Percentiles rank a stretch among this genome's conserved stretches.
phyloP scores from a whole-genome alignment of 495 filamentous ascomycete species.

The Chaetomium fimeti region DNA sequence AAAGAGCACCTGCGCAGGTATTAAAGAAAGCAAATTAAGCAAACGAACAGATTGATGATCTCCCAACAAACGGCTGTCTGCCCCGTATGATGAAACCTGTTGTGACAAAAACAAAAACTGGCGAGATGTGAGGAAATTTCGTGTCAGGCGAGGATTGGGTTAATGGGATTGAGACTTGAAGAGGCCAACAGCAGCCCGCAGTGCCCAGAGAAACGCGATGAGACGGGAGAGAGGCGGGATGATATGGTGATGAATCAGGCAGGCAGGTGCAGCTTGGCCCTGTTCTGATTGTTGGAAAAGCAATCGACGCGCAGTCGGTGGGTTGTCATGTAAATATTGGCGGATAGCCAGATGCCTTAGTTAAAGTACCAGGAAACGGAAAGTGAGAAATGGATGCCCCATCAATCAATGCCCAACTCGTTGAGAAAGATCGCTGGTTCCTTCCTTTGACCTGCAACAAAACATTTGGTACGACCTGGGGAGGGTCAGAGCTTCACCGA shows the following conservation, averaged over 20 bases:
- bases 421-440: background rate
- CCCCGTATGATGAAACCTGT: background rate
- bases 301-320: background rate
- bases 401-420: background rate
- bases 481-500: slow-evolving; percentile 25
- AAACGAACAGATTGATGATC: background rate
- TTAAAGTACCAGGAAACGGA: background rate
- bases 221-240: background rate
- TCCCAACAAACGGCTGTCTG: background rate
- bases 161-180: background rate
- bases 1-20: background rate
- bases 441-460: background rate
- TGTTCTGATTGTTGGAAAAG: background rate
- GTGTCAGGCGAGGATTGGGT: slow-evolving; percentile 24
- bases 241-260: background rate
- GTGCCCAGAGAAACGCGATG: background rate
- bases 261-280: background rate
- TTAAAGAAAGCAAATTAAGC: background rate
- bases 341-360: background rate
- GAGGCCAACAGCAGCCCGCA: background rate
- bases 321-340: background rate
- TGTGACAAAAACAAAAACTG: background rate
- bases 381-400: slow-evolving; percentile 1
- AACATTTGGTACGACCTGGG: slow-evolving; percentile 8
- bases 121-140: background rate